A percentile compares a stretch with the other conserved stretches of the same genome.
Conservation (phyloP, 495 filamentous ascomycete genomes). For the Apodospora peruviana region DNA sequence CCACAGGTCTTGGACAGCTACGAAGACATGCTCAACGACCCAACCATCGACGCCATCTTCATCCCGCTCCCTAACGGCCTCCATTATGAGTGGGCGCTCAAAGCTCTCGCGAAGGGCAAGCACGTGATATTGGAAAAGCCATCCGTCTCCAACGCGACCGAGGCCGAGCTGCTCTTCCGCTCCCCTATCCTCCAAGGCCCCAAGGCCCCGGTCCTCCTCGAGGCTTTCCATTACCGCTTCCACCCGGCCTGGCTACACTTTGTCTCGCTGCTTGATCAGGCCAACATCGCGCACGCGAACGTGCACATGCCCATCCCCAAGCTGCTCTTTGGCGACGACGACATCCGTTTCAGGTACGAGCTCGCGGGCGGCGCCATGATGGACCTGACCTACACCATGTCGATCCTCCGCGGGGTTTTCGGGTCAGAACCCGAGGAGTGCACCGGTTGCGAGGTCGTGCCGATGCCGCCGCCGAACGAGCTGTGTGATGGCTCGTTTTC, state of each 20-base stretch:
- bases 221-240: conserved; percentile 55
- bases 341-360: conserved; percentile 53
- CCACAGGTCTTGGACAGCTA: conserved; percentile 46
- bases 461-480: conserved; percentile 23
- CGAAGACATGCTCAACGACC: conserved; percentile 49
- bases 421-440: conserved; percentile 30
- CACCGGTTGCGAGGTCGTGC: conserved; percentile 23
- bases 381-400: conserved; percentile 51
- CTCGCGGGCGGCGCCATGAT: conserved; percentile 54
- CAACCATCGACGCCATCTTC: conserved; percentile 46
- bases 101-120: conserved; percentile 47
- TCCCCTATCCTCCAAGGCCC: conserved; percentile 23
- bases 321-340: conserved; percentile 27
- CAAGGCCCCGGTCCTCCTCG: conserved; percentile 44
- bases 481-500: conserved; percentile 35
- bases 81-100: conserved; percentile 51
- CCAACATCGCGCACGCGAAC: conserved; percentile 32
- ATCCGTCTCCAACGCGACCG: conserved; percentile 41
- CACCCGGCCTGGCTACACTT: conserved; percentile 51
- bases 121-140: conserved; percentile 59
- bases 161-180: conserved; percentile 42
- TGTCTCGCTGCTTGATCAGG: conserved; percentile 33
- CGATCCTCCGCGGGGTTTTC: conserved; percentile 36
- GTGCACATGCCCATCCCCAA: conserved; percentile 23
- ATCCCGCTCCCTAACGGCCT: conserved; percentile 47